These are phyloP conservation scores for Sclerotinia trifoliorum DNA, from an alignment of 2,329 filamentous ascomycete species.

Conservation along the genomic window DNA sequence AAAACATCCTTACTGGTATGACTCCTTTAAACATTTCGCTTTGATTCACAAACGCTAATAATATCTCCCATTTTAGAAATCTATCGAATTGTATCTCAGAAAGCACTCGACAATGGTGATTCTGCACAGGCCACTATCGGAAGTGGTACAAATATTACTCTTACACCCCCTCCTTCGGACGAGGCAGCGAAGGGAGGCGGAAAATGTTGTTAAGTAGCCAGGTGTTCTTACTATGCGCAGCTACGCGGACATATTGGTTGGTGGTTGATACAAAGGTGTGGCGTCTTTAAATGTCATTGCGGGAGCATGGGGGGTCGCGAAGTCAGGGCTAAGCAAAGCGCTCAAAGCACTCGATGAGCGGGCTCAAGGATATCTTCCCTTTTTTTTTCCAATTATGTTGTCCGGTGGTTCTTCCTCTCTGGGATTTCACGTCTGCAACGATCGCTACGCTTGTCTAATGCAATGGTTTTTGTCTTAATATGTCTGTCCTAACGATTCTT, in stretches of 20 bases:
- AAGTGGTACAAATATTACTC: conserved; percentile 78
- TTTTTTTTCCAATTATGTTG: conserved; percentile 25
- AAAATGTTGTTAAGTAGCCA: conserved; percentile 69
- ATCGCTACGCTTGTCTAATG: conserved; percentile 30
- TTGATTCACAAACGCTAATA: conserved; percentile 19
- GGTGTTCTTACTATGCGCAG: conserved; percentile 24
- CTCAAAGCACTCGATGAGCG: conserved; percentile 22
- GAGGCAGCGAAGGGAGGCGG: conserved; percentile 67
- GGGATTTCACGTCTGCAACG: conserved; percentile 33
- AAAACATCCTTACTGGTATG: conserved; percentile 97
- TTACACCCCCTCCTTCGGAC: conserved; percentile 81
- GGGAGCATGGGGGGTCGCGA: conserved; percentile 28
- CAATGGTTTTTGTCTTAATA: conserved; percentile 24
- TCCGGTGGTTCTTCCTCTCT: conserved; percentile 27
- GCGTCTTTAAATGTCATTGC: conserved; percentile 28
- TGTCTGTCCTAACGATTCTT: conserved; percentile 16
- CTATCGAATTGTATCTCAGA: conserved; percentile 98
- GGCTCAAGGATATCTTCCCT: conserved; percentile 23
- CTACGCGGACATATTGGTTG: conserved; percentile 28
- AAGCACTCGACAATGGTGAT: conserved; percentile 90
- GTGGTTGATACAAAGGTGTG: conserved; percentile 33
- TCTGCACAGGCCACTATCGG: conserved; percentile 75
- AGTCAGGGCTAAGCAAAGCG: conserved; percentile 24
- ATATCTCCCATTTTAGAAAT: conserved; percentile 66
- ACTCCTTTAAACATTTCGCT: neutral